Percentiles rank a stretch among this genome's conserved stretches.
Evolutionary conservation across 2,329 filamentous ascomycete genomes (phyloP).

Genomic region (Teratosphaeria pseudoeucalypti): DNA sequence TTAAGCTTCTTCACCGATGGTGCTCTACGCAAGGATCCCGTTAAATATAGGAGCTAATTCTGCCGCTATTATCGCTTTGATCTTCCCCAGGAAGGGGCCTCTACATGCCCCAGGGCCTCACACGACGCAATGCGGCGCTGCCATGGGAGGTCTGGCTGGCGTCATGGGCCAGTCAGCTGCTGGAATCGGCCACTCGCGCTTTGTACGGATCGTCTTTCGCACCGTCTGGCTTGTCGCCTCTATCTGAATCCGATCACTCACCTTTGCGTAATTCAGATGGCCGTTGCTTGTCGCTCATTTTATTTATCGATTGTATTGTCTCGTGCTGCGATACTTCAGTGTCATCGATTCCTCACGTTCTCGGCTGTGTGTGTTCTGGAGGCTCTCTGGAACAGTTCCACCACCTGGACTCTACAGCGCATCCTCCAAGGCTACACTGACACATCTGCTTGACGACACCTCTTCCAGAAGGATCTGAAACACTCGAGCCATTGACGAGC

Average conservation of each 20-base stretch:
- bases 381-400: not conserved
- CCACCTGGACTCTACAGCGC: slow-evolving; percentile 1
- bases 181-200: slow-evolving; percentile 9
- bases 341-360: slow-evolving; percentile 6
- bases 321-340: slow-evolving; percentile 6
- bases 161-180: slow-evolving; percentile 21
- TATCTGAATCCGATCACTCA: slow-evolving; percentile 4
- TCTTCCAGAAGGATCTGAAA: slow-evolving; percentile 2
- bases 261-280: slow-evolving; percentile 9
- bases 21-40: slow-evolving; percentile 6
- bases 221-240: slow-evolving; percentile 8
- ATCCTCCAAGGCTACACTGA: not conserved
- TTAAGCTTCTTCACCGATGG: slow-evolving; percentile 11
- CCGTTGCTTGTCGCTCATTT: slow-evolving; percentile 9
- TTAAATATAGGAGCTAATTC: slow-evolving; percentile 15
- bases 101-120: slow-evolving; percentile 13
- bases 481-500: slow-evolving; percentile 15
- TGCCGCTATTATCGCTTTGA: slow-evolving; percentile 13
- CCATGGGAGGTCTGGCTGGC: slow-evolving; percentile 20
- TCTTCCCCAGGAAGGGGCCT: slow-evolving; percentile 7
- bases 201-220: slow-evolving; percentile 8
- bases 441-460: not conserved
- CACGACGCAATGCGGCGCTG: slow-evolving; percentile 24
- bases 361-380: not conserved
- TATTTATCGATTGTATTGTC: slow-evolving; percentile 5